phyloP scores from a whole-genome alignment of 1,139 yeast species.

The Scheffersomyces segobiensis region DNA sequence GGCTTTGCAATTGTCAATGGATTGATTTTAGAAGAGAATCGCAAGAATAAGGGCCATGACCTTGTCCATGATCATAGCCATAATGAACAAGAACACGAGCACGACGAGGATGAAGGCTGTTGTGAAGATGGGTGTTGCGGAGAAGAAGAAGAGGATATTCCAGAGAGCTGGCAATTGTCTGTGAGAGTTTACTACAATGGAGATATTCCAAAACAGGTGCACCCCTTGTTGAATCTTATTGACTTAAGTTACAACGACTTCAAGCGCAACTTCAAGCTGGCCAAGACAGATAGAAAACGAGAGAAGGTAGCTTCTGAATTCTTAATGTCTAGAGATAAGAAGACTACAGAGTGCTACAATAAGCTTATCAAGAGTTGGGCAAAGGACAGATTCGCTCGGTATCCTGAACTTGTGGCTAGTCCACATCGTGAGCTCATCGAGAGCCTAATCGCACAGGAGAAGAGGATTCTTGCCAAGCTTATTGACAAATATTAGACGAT shows the following conservation, averaged over 20 bases:
- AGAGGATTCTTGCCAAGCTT: slow-evolving; percentile 12
- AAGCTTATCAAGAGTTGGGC: slow-evolving; percentile 18
- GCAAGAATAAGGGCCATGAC: slow-evolving; percentile 16
- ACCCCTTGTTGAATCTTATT: slow-evolving; percentile 25
- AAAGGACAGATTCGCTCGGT: slow-evolving; percentile 13
- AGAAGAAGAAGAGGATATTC: slow-evolving; percentile 15
- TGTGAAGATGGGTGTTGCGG: slow-evolving; percentile 13
- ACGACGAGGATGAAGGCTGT: slow-evolving; percentile 8
- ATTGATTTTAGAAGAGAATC: slow-evolving; percentile 22
- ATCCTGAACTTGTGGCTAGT: slow-evolving; percentile 8
- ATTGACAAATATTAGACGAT: slow-evolving; percentile 2
- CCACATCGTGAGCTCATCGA: slow-evolving; percentile 8
- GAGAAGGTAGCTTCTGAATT: slow-evolving; percentile 10
- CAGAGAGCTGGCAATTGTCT: slow-evolving; percentile 39
- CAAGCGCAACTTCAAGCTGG: slow-evolving; percentile 9
- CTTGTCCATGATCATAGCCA: slow-evolving; percentile 12
- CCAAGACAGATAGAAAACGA: slow-evolving; percentile 11
- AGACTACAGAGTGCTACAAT: slow-evolving; percentile 6
- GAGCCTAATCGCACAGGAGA: slow-evolving; percentile 15
- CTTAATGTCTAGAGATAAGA: slow-evolving; percentile 7
- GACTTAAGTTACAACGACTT: slow-evolving; percentile 17
- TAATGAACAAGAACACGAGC: slow-evolving; percentile 1
- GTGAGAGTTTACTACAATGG: slow-evolving; percentile 35
- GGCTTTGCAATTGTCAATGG: slow-evolving; percentile 52
- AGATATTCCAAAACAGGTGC: slow-evolving; percentile 37